Conservation (phyloP, 2,329 filamentous ascomycete genomes). For the Tolypocladium nubicola region DNA sequence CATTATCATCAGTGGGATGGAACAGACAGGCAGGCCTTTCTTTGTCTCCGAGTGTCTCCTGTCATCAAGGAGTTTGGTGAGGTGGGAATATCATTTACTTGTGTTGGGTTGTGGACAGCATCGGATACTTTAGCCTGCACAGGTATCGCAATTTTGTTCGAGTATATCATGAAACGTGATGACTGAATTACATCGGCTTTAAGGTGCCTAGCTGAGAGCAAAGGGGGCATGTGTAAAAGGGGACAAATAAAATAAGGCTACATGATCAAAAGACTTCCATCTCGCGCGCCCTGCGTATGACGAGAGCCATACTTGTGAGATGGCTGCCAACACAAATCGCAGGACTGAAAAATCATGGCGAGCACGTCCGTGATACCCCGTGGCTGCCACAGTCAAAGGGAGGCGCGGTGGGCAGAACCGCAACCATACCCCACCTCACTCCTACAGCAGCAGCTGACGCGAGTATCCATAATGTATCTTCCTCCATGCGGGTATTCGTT, state of each 20-base stretch:
- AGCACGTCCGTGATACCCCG: background rate
- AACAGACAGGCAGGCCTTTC: background rate
- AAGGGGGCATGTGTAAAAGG: constrained; percentile 20
- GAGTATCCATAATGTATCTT: constrained; percentile 19
- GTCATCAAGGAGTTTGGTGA: background rate
- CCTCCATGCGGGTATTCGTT: constrained; percentile 18
- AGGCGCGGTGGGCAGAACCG: background rate
- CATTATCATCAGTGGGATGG: background rate
- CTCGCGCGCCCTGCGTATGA: constrained; percentile 1
- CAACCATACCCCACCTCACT: background rate
- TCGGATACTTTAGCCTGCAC: background rate
- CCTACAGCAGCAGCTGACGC: constrained; percentile 11
- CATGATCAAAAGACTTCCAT: constrained; percentile 18
- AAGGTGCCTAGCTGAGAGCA: constrained; percentile 24
- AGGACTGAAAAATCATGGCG: background rate
- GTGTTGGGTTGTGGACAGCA: background rate
- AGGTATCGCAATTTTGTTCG: background rate
- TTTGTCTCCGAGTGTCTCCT: background rate
- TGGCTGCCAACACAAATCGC: constrained; percentile 1
- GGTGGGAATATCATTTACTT: background rate
- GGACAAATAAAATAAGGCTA: constrained; percentile 21
- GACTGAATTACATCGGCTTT: constrained; percentile 37
- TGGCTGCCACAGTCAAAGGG: background rate
- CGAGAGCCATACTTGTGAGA: constrained; percentile 1
- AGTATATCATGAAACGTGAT: constrained; percentile 27